Base-by-base conservation (phyloP, 108 stramenopile species). In the Nitzschia palea region DNA sequence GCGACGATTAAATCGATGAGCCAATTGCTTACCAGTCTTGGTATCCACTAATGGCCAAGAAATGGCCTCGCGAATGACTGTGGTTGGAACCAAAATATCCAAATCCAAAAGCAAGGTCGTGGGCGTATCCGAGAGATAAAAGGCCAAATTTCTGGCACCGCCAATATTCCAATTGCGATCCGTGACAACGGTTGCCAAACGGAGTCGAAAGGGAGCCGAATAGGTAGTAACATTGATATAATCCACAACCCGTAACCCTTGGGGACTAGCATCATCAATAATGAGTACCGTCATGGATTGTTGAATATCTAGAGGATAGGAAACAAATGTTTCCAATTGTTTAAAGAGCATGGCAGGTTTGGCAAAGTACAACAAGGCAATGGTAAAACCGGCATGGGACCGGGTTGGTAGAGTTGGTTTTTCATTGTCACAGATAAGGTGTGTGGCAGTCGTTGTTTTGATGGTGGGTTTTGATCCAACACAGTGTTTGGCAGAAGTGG, bases 81-180 rank as follows among this genome's bases (percentile, higher is more conserved):
- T 28, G 3, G 26, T 6, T 3, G 73, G 73, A 50, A 74, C 33
- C 6, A 67, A 12, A 35, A 74, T 66, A 42, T 65, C 57, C 57
- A 74, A 28, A 56, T 74, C 73, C 26, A 67, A 51, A 18, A 74
- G 31, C 26, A 74, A 44, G 6, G 42, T 36, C 26, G 14, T 1
- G 4, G 44, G 29, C 5, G 73, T 74, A 35, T 74, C 64, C 6
- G 32, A n/a, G 17, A 74, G 33, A 32, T 74, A 56, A 67, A 66
- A 74, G 6, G 73, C 73, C 34, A 74, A 42, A 56, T 74, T 74
- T 17, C 62, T 44, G n/a, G 65, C 64, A 28, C 73, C 73, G 3
- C 56, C 73, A 42, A 66, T 65, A 55, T 74, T 74, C 65, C 65
- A 74, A 25, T 55, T 51, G 4, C 35, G 54, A 8, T 58, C 56